These are phyloP conservation scores for Climacium dendroides DNA, from an alignment of 225 moss, liverwort and hornwort species.

Conservation along the genomic window DNA sequence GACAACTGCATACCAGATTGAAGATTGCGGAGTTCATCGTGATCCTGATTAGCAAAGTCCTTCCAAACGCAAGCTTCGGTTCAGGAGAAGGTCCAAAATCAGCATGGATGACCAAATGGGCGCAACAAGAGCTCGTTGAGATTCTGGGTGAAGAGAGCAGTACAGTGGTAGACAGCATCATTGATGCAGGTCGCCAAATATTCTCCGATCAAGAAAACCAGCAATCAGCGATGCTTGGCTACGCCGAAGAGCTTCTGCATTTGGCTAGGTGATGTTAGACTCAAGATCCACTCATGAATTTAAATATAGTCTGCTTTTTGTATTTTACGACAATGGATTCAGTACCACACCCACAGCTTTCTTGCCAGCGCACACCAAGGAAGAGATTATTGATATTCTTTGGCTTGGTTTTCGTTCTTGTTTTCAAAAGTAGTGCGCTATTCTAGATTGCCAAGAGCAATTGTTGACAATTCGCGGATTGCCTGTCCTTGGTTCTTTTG, in stretches of 20 bases:
- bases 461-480: background rate
- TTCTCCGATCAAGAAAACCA: slow-evolving; percentile 12
- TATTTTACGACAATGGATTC: background rate
- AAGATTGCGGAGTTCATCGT: slow-evolving; percentile 89
- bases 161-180: slow-evolving; percentile 47
- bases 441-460: background rate
- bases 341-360: background rate
- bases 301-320: background rate
- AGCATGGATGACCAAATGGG: slow-evolving; percentile 60
- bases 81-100: slow-evolving; percentile 44
- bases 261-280: slow-evolving; percentile 6
- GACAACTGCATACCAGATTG: slow-evolving; percentile 34
- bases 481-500: background rate
- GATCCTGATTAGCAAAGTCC: slow-evolving; percentile 66
- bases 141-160: slow-evolving; percentile 62
- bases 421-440: background rate
- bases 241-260: slow-evolving; percentile 30
- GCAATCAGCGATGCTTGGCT: slow-evolving; percentile 6
- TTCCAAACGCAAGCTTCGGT: slow-evolving; percentile 32
- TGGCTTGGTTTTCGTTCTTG: background rate
- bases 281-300: background rate
- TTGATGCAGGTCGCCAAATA: slow-evolving; percentile 11
- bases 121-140: slow-evolving; percentile 74
- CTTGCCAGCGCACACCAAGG: background rate
- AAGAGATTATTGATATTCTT: background rate